These are phyloP conservation scores for Suillus variegatus DNA, from an alignment of 768 basidiomycete species.

Conservation along the genomic window DNA sequence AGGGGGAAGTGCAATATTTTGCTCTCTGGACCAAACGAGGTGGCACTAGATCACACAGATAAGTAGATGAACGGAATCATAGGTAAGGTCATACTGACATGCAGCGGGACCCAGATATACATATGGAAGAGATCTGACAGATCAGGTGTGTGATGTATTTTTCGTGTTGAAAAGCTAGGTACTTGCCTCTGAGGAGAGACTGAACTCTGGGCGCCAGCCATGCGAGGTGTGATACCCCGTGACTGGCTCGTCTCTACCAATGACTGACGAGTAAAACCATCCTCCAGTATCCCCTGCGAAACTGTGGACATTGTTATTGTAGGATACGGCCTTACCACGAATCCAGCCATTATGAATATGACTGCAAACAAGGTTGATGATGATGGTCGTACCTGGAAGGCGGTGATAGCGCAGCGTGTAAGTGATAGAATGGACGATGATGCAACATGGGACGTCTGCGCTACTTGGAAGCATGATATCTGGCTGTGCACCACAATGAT, in stretches of 20 bases:
- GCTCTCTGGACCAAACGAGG: conserved; percentile 54
- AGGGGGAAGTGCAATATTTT: conserved; percentile 47
- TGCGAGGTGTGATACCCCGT: conserved; percentile 11
- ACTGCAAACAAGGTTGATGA: neutral
- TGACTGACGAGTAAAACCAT: conserved; percentile 45
- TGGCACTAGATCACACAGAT: conserved; percentile 42
- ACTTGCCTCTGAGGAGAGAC: conserved; percentile 33
- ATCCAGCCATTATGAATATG: neutral
- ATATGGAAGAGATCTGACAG: conserved; percentile 54
- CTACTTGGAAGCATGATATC: conserved; percentile 41
- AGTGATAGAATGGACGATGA: conserved; percentile 33
- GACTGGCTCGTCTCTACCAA: conserved; percentile 13
- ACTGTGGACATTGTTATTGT: conserved; percentile 34
- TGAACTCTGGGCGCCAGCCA: conserved; percentile 45
- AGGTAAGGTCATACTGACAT: conserved; percentile 40
- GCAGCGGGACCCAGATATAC: conserved; percentile 45
- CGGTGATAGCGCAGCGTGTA: conserved; percentile 39
- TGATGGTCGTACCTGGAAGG: conserved; percentile 45
- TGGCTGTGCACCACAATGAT: conserved; percentile 32
- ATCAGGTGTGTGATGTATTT: neutral
- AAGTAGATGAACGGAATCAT: neutral
- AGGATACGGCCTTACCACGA: conserved; percentile 32
- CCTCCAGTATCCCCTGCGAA: conserved; percentile 56
- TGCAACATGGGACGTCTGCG: conserved; percentile 35
- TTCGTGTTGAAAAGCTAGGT: neutral